Base-by-base conservation (phyloP, 441 rosid genomes). In the Jatropha podagrica region DNA sequence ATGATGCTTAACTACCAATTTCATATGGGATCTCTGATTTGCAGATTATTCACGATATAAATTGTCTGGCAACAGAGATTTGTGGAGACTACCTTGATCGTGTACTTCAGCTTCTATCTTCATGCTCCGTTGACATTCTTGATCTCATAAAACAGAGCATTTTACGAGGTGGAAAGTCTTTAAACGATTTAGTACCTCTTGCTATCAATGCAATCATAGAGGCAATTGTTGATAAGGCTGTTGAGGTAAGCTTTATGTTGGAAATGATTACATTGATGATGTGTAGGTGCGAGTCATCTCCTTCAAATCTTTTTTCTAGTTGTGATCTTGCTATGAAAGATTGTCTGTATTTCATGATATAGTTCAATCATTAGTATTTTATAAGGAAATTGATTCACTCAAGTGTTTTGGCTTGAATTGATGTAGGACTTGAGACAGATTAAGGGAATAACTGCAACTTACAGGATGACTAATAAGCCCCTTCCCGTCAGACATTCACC, bases 401-500 rank as follows among this genome's bases (percentile, higher is more conserved):
- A 37, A 27, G 60, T 70, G 51, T 51, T 41, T 77, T 74, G 54
- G 67, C 65, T 74, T 66, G 62, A 83, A 81, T 65, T 77, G 60
- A 17, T 81, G 62, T 74, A 96, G 97, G 97, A 88, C 79, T 81
- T 92, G 86, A 91, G 91, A 82, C 98, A 94, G 78, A 85, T 94
- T 77, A 91, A 88, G 81, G 98, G 98, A 76, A 92, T 94, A 83
- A 88, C 92, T 23, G 89, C 98, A 69, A 92, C 96, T 64, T 96
- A 84, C 84, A 88, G 95, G 86, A 87, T 96, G 98, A 87, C 96
- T 46, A 92, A 89, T 80, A 96, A 94, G 79, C 99, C 97, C 77
- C 93, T 91, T 83, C 99, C 97, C 69, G 88, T 84, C 58, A 85
- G 95, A 81, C 98, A 94, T 83, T 94, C 99, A 68, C 97, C 96